These are phyloP conservation scores for Botrytis elliptica DNA, from an alignment of 2,329 filamentous ascomycete species.

Conservation along the genomic window DNA sequence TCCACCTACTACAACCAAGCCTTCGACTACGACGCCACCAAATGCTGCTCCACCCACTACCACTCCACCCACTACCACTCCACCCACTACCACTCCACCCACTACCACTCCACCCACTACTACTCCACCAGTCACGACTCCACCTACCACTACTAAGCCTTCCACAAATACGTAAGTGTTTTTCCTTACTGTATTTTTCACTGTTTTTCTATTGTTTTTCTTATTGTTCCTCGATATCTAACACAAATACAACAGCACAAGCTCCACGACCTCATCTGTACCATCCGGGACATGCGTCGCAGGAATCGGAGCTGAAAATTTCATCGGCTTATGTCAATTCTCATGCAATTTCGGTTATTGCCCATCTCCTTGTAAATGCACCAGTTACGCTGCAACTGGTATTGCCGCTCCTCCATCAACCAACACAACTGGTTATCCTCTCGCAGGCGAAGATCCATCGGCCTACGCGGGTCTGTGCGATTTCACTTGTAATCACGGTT, in stretches of 20 bases:
- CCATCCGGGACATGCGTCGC: constrained; percentile 25
- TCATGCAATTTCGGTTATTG: constrained; percentile 32
- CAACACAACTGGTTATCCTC: constrained; percentile 5
- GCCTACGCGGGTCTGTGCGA: constrained; percentile 35
- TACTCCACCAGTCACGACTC: neutral
- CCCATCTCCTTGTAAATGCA: constrained; percentile 24
- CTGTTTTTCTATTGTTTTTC: rapidly evolving
- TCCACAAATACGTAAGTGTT: constrained; percentile 10
- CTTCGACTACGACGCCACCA: neutral
- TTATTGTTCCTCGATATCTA: neutral
- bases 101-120: neutral
- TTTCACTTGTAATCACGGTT: constrained; percentile 34
- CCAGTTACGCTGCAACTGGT: neutral
- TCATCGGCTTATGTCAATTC: constrained; percentile 41
- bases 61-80: neutral
- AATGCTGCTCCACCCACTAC: neutral
- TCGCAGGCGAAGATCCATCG: constrained; percentile 4
- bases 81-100: neutral
- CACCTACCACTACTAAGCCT: constrained; percentile 18
- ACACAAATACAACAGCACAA: neutral
- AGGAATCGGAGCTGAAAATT: constrained; percentile 39
- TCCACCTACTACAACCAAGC: constrained; percentile 18
- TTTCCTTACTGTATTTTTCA: too few species aligned
- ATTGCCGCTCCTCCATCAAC: neutral
- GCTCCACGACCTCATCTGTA: constrained; percentile 7